These are phyloP conservation scores for Venturia effusa DNA, from an alignment of 2,329 filamentous ascomycete species.

Conservation along the genomic window DNA sequence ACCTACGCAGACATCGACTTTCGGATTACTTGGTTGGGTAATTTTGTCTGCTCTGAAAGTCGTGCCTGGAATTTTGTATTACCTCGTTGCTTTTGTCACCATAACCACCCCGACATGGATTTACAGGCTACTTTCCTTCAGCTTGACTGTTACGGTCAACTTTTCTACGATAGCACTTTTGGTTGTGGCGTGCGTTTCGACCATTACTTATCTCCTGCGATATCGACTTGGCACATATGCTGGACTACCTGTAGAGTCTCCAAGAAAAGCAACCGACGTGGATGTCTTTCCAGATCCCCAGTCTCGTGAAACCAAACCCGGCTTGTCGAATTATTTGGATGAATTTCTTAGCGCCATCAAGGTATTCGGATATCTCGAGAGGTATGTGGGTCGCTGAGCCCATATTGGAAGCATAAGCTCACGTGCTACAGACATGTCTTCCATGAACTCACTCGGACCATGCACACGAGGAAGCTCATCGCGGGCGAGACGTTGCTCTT, in stretches of 20 bases:
- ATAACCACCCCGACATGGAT: slow-evolving; percentile 83
- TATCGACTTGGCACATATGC: slow-evolving; percentile 98
- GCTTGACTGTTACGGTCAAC: slow-evolving; percentile 96
- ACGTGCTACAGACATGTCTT: slow-evolving; percentile 82
- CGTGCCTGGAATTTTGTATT: slow-evolving; percentile 56
- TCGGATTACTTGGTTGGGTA: slow-evolving; percentile 37
- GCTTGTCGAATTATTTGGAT: slow-evolving; percentile 90
- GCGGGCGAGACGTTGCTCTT: slow-evolving; percentile 90
- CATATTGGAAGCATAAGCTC: slow-evolving; percentile 90
- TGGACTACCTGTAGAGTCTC: slow-evolving; percentile 82
- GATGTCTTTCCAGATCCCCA: slow-evolving; percentile 91
- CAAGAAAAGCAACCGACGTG: slow-evolving; percentile 89
- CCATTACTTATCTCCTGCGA: slow-evolving; percentile 82
- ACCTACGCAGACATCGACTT: slow-evolving; percentile 13
- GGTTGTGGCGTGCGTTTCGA: slow-evolving; percentile 65
- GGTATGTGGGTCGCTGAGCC: slow-evolving; percentile 60
- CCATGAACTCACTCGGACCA: slow-evolving; percentile 91
- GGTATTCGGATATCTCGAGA: slow-evolving; percentile 93
- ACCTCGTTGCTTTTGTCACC: slow-evolving; percentile 72
- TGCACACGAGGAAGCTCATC: slow-evolving; percentile 95
- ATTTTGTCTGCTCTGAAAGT: slow-evolving; percentile 40
- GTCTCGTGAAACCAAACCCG: slow-evolving; percentile 80
- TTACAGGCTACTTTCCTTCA: slow-evolving; percentile 83
- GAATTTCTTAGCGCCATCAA: slow-evolving; percentile 98
- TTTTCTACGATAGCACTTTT: slow-evolving; percentile 75